A percentile compares a stretch with the other conserved stretches of the same genome.
These are phyloP conservation scores for Globisporangium paddicum DNA, from an alignment of 352 stramenopile genomes.

Conservation along the genomic window DNA sequence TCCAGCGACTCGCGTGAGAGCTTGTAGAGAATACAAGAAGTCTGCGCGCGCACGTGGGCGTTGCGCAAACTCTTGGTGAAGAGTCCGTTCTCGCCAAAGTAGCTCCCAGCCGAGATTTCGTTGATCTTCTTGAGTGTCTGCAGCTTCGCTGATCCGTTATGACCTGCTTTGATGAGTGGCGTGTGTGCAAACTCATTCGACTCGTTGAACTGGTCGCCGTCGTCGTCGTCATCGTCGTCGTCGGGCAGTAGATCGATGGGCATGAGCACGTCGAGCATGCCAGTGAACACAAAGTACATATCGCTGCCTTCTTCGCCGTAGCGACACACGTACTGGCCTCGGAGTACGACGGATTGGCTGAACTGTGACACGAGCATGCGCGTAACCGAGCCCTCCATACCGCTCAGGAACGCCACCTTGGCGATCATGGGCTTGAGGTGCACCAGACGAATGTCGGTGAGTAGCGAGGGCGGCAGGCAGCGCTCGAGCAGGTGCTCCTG, in stretches of 20 bases:
- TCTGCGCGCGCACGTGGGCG: slow-evolving; percentile 27
- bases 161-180: background rate
- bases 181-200: background rate
- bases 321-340: slow-evolving; percentile 31
- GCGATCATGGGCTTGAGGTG: slow-evolving; percentile 46
- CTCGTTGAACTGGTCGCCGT: background rate
- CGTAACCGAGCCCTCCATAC: slow-evolving; percentile 35
- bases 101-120: slow-evolving; percentile 25
- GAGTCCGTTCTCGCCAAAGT: slow-evolving; percentile 36
- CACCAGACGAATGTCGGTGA: slow-evolving; percentile 45
- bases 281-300: slow-evolving; percentile 56
- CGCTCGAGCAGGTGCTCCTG: slow-evolving; percentile 37
- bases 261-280: slow-evolving; percentile 33
- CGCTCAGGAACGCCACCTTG: slow-evolving; percentile 43
- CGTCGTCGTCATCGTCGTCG: background rate
- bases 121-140: slow-evolving; percentile 30
- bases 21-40: slow-evolving; percentile 44
- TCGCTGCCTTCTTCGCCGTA: slow-evolving; percentile 40
- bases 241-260: background rate
- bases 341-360: slow-evolving; percentile 28
- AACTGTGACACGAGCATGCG: slow-evolving; percentile 47
- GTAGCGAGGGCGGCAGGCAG: slow-evolving; percentile 36
- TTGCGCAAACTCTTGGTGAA: slow-evolving; percentile 33
- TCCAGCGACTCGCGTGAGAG: slow-evolving; percentile 38
- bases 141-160: background rate